Conservation (phyloP, 1,139 yeast species). For the Scheffersomyces segobiensis region DNA sequence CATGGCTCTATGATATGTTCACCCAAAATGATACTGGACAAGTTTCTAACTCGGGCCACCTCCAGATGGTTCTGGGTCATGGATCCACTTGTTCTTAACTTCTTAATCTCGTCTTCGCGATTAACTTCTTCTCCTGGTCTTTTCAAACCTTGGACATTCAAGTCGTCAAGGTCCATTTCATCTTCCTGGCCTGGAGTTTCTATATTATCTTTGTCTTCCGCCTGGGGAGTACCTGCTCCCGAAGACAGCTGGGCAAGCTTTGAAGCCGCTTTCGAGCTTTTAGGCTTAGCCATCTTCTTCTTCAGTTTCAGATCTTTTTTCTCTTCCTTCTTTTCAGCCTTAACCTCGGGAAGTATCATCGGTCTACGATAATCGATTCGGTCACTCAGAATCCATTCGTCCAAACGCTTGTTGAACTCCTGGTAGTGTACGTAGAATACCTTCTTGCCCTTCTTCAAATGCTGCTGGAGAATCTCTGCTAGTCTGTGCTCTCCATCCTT, state of each 20-base stretch:
- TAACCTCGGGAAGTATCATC: slow-evolving; percentile 70
- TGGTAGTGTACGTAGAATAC: slow-evolving; percentile 92
- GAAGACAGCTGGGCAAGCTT: slow-evolving; percentile 13
- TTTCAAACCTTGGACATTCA: slow-evolving; percentile 78
- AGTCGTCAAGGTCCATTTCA: slow-evolving; percentile 82
- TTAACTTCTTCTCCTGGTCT: slow-evolving; percentile 70
- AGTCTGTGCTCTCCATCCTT: slow-evolving; percentile 79
- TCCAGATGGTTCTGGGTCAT: slow-evolving; percentile 93
- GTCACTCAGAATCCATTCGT: slow-evolving; percentile 83
- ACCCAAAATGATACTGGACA: slow-evolving; percentile 78
- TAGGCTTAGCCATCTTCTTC: slow-evolving; percentile 13
- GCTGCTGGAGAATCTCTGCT: slow-evolving; percentile 84
- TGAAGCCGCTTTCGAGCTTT: slow-evolving; percentile 11
- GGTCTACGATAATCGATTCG: slow-evolving; percentile 71
- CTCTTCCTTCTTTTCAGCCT: slow-evolving; percentile 42
- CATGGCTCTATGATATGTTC: slow-evolving; percentile 95
- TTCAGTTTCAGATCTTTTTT: slow-evolving; percentile 19
- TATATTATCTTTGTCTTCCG: slow-evolving; percentile 18
- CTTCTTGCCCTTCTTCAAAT: slow-evolving; percentile 70
- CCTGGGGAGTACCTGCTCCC: slow-evolving; percentile 23
- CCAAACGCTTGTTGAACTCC: slow-evolving; percentile 85
- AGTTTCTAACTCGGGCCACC: slow-evolving; percentile 86
- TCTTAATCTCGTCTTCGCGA: slow-evolving; percentile 89
- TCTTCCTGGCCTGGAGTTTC: slow-evolving; percentile 46
- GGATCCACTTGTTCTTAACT: slow-evolving; percentile 89